Percentiles rank a stretch among this genome's conserved stretches.
Conservation (phyloP, 1,139 yeast species). For the Martiniozyma asiatica region DNA sequence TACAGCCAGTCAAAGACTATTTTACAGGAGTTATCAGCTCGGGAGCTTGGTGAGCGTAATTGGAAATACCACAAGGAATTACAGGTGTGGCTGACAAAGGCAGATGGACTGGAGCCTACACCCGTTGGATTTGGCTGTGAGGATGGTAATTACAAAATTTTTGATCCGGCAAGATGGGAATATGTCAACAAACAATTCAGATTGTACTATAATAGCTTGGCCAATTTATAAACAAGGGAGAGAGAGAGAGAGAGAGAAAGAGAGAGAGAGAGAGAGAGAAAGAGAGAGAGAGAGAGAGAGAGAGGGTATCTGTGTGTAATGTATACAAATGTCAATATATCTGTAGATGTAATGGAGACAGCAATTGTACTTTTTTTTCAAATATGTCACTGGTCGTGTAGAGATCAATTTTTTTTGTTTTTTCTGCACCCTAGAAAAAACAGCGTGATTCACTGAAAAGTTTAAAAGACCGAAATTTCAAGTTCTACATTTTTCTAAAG, state of each 20-base stretch:
- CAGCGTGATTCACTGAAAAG: not conserved
- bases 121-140: conserved; percentile 80
- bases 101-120: conserved; percentile 80
- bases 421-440: not conserved
- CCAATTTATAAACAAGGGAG: too few species aligned
- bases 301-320: too few species aligned
- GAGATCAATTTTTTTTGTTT: too few species aligned
- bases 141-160: conserved; percentile 89
- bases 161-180: conserved; percentile 95
- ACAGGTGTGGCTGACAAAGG: conserved; percentile 95
- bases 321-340: not conserved
- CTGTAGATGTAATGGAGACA: not conserved
- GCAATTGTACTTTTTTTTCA: not conserved
- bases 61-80: conserved; percentile 97
- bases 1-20: conserved; percentile 91
- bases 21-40: conserved; percentile 86
- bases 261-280: too few species aligned
- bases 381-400: too few species aligned
- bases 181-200: conserved; percentile 79
- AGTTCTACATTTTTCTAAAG: too few species aligned
- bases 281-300: too few species aligned
- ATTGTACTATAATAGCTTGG: conserved; percentile 45
- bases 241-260: too few species aligned
- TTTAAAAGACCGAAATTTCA: not conserved
- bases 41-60: conserved; percentile 75